A percentile compares a stretch with the other conserved stretches of the same genome.
Evolutionary conservation across 23 red algal genomes (phyloP).

Genomic region (Pyropia haitanensis): DNA sequence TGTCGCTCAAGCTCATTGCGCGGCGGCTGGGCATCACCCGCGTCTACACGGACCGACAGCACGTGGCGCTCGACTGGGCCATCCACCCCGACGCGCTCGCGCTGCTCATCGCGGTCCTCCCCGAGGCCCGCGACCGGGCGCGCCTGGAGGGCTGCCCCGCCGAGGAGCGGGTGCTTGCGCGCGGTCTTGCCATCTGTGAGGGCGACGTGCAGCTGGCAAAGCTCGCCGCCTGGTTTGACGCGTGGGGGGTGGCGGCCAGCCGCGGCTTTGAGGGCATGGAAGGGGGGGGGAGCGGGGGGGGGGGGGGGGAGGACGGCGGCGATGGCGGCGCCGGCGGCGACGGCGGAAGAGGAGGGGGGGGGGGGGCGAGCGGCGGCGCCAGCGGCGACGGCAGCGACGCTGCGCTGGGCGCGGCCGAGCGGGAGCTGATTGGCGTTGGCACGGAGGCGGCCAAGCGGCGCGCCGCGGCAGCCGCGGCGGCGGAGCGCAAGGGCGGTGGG

Average conservation of each 20-base stretch:
- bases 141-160: conserved; percentile 12
- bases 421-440: too few relatives aligned
- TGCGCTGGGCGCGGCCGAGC: too few relatives aligned
- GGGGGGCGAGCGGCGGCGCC: neutral
- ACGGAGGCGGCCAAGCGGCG: neutral
- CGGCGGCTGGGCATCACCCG: conserved; percentile 34
- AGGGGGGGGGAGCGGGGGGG: neutral
- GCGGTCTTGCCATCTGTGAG: conserved; percentile 39
- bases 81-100: conserved; percentile 26
- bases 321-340: neutral
- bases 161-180: conserved; percentile 40
- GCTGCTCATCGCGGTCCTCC: conserved; percentile 18
- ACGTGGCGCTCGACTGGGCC: conserved; percentile 48
- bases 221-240: conserved; percentile 16
- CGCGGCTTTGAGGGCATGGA: neutral
- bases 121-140: conserved; percentile 11
- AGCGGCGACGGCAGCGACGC: too few relatives aligned
- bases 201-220: conserved; percentile 52
- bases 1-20: conserved; percentile 35
- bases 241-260: neutral
- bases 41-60: conserved; percentile 45
- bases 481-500: neutral
- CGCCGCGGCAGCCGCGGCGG: conserved; percentile 1
- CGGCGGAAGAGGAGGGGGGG: neutral
- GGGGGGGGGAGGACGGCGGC: neutral